phyloP scores from a whole-genome alignment of 2,329 filamentous ascomycete species.

The Cadophora sp. region DNA sequence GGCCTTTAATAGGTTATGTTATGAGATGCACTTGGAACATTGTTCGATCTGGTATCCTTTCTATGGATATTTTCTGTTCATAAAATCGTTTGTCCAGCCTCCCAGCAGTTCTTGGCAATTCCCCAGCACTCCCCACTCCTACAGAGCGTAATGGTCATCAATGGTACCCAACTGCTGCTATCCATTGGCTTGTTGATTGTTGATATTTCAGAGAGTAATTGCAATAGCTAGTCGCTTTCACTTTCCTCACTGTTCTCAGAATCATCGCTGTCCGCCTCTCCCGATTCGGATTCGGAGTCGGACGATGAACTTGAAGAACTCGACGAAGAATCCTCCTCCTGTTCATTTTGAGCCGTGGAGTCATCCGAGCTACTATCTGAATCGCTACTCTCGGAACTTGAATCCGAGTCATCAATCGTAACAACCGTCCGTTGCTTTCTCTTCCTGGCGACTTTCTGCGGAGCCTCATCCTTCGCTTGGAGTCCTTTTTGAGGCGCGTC shows the following conservation, averaged over 20 bases:
- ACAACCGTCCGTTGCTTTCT: constrained; percentile 52
- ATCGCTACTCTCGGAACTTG: constrained; percentile 33
- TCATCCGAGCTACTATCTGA: constrained; percentile 33
- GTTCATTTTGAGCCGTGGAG: constrained; percentile 22
- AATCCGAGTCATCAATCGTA: constrained; percentile 37
- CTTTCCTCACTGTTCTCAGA: constrained; percentile 32
- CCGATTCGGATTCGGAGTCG: constrained; percentile 33
- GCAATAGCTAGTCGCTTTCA: constrained; percentile 19
- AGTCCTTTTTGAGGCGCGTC: constrained; percentile 48
- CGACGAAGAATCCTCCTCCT: constrained; percentile 29
- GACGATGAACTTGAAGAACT: constrained; percentile 41
- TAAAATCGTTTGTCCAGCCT: constrained; percentile 1
- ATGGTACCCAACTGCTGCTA: not conserved
- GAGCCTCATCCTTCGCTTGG: constrained; percentile 53
- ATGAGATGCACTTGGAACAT: constrained; percentile 2
- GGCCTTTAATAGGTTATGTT: not conserved
- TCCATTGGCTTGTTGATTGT: not conserved
- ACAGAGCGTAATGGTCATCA: not conserved
- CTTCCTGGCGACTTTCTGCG: constrained; percentile 53
- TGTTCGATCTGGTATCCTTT: constrained; percentile 3
- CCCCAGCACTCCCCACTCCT: not conserved
- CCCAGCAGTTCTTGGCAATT: not conserved
- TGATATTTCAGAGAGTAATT: not conserved
- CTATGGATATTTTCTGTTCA: constrained; percentile 3
- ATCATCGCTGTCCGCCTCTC: constrained; percentile 32